Percentiles rank a stretch among this genome's conserved stretches.
Conservation (phyloP, 352 stramenopile species). For the Phytopythium sindhum region DNA sequence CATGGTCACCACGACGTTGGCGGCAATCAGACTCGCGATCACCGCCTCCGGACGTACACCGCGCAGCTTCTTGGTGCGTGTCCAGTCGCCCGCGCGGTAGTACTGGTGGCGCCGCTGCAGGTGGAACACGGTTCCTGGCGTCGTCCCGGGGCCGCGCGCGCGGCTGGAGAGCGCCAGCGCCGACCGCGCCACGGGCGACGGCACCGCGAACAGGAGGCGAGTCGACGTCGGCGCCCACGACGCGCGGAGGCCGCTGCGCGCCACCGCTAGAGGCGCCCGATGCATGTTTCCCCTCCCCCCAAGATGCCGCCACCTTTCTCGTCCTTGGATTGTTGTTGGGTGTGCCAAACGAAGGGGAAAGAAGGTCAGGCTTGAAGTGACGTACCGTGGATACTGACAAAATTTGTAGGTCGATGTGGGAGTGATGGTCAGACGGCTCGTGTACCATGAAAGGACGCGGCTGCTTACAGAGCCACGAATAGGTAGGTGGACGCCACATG, state of each 20-base stretch:
- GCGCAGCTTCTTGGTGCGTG: constrained; percentile 16
- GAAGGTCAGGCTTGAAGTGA: not conserved
- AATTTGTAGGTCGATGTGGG: not conserved
- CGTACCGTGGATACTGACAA: not conserved
- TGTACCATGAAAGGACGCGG: not conserved
- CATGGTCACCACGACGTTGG: constrained; percentile 55
- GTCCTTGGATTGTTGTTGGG: not conserved
- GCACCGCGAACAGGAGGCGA: constrained; percentile 9
- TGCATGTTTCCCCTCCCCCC: constrained; percentile 2
- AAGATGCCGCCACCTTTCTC: not conserved
- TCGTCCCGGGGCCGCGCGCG: not conserved
- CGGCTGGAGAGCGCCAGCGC: constrained; percentile 1
- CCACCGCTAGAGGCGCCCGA: constrained; percentile 17
- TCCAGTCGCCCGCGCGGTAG: constrained; percentile 19
- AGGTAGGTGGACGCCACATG: not conserved
- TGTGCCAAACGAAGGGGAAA: not conserved
- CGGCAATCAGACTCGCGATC: constrained; percentile 47
- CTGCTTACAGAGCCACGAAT: not conserved
- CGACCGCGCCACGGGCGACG: constrained; percentile 6
- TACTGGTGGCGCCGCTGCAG: constrained; percentile 19
- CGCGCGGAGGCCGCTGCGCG: constrained; percentile 6
- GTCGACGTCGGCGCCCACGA: constrained; percentile 7
- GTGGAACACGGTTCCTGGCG: not conserved
- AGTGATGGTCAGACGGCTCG: not conserved
- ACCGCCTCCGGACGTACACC: constrained; percentile 33